Conservation (phyloP, 2,329 filamentous ascomycete species). For the Tolypocladium pustulatum region DNA sequence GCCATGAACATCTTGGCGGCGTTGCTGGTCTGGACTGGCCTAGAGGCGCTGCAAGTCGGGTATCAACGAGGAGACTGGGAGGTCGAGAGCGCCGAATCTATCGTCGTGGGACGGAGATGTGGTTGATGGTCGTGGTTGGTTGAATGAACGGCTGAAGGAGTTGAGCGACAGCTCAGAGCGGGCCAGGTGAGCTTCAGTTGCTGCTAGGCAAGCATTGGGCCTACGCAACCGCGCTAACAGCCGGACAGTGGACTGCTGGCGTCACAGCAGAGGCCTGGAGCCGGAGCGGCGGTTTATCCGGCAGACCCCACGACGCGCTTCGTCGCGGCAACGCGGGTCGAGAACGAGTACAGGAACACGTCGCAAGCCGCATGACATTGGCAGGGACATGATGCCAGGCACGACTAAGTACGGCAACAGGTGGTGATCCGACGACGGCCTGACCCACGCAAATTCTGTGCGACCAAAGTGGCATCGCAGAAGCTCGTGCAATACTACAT, state of each 20-base stretch:
- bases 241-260: neutral
- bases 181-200: neutral
- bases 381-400: neutral
- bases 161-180: neutral
- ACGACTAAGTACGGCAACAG: neutral
- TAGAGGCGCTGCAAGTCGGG: neutral
- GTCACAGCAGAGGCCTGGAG: neutral
- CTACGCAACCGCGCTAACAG: constrained; percentile 19
- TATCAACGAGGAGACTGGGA: neutral
- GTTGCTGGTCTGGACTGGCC: constrained; percentile 13
- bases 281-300: constrained; percentile 1
- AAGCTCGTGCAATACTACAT: neutral
- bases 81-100: neutral
- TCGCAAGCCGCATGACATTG: neutral
- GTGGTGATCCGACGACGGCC: neutral
- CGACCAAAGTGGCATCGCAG: neutral
- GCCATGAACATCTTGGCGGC: constrained; percentile 92
- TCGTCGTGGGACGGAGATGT: neutral
- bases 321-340: neutral
- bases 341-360: neutral
- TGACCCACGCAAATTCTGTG: neutral
- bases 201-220: constrained; percentile 22
- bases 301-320: neutral
- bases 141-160: neutral
- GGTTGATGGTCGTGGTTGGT: neutral